Percentiles rank a stretch among this genome's conserved stretches.
Conservation (phyloP, 2,329 filamentous ascomycete genomes). For the Exserohilum turcica region DNA sequence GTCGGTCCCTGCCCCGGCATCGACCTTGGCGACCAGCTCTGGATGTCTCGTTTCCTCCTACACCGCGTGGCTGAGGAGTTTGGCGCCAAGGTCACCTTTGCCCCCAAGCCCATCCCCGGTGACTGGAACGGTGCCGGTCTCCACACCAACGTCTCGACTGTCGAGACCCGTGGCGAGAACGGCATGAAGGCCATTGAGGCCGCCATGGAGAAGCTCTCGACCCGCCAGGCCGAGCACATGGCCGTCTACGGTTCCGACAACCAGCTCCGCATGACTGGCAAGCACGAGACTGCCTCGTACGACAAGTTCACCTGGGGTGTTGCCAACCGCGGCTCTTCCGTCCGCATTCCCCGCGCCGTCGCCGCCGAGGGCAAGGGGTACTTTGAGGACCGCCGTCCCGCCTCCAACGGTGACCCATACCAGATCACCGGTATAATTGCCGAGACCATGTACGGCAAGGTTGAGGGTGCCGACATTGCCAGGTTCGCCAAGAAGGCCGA, state of each 20-base stretch:
- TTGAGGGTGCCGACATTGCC: conserved; percentile 55
- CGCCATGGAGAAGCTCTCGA: conserved; percentile 65
- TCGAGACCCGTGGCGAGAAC: conserved; percentile 85
- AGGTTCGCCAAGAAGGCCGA: conserved; percentile 47
- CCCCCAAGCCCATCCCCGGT: conserved; percentile 93
- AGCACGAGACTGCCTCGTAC: conserved; percentile 91
- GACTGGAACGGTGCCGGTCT: conserved; percentile 98
- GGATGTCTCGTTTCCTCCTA: conserved; percentile 88
- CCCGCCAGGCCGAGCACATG: conserved; percentile 65
- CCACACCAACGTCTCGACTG: conserved; percentile 91
- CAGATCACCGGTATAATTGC: conserved; percentile 82
- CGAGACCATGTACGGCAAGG: conserved; percentile 65
- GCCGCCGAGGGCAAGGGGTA: conserved; percentile 91
- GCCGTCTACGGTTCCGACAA: conserved; percentile 96
- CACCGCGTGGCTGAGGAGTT: conserved; percentile 95
- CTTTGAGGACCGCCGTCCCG: conserved; percentile 73
- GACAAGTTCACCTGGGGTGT: conserved; percentile 94
- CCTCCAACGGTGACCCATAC: conserved; percentile 87
- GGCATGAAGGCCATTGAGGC: conserved; percentile 93
- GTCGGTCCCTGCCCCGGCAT: conserved; percentile 90
- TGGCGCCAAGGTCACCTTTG: conserved; percentile 90
- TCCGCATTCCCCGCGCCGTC: conserved; percentile 86
- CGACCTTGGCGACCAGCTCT: conserved; percentile 91
- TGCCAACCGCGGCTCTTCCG: conserved; percentile 92
- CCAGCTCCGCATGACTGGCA: conserved; percentile 88